Percentiles rank a stretch among this genome's conserved stretches.
phyloP scores from a whole-genome alignment of 805 yeast genomes.

The Yamadazyma kitorensis region DNA sequence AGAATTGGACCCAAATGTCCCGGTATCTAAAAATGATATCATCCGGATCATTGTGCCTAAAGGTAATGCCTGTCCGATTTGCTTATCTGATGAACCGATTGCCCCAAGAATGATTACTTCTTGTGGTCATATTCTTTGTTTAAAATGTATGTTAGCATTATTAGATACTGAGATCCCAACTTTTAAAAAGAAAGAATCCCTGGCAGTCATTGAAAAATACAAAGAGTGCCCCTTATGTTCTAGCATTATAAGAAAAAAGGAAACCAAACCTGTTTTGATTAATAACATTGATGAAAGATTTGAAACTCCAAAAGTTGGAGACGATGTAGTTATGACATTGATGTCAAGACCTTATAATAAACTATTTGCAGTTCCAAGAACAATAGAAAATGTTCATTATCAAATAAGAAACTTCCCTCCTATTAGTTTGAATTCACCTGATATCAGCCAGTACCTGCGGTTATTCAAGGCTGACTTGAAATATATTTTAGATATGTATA shows the following conservation, averaged over 20 bases:
- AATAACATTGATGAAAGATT: slow-evolving; percentile 49
- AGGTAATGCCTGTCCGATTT: slow-evolving; percentile 87
- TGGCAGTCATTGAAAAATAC: slow-evolving; percentile 42
- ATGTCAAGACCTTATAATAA: slow-evolving; percentile 50
- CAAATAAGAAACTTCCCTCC: slow-evolving; percentile 50
- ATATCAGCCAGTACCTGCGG: slow-evolving; percentile 51
- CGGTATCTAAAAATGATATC: slow-evolving; percentile 58
- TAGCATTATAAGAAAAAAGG: slow-evolving; percentile 48
- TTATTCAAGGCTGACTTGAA: slow-evolving; percentile 62
- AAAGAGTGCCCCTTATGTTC: slow-evolving; percentile 84
- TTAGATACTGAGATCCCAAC: slow-evolving; percentile 52
- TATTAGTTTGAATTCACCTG: slow-evolving; percentile 29
- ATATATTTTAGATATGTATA: slow-evolving; percentile 53
- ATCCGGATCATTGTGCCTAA: slow-evolving; percentile 72
- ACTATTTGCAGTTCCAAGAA: slow-evolving; percentile 49
- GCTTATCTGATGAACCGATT: slow-evolving; percentile 75
- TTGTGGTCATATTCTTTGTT: slow-evolving; percentile 92
- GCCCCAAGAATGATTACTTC: slow-evolving; percentile 90
- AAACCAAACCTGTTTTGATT: slow-evolving; percentile 62
- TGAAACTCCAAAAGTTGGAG: slow-evolving; percentile 56
- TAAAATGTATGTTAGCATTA: slow-evolving; percentile 73
- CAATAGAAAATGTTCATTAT: slow-evolving; percentile 21
- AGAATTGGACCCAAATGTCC: slow-evolving; percentile 70
- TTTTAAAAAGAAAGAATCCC: slow-evolving; percentile 33
- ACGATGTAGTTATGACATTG: slow-evolving; percentile 57